These are phyloP conservation scores for Clarireedia homoeocarpa DNA, from an alignment of 2,329 filamentous ascomycete genomes.

Conservation along the genomic window DNA sequence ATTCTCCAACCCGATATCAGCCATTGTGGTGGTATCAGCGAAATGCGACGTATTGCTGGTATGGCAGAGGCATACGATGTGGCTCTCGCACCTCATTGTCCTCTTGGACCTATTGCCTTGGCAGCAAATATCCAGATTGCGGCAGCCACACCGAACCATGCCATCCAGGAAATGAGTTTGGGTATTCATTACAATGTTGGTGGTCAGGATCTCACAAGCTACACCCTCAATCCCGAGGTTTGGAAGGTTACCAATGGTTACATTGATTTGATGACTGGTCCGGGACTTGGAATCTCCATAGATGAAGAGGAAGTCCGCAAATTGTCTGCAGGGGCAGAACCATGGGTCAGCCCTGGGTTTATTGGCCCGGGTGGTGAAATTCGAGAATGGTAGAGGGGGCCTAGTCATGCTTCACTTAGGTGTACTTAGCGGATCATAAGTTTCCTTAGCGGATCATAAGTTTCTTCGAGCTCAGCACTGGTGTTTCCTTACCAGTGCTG, in stretches of 20 bases:
- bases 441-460: too few species aligned
- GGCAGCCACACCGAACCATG: slow-evolving; percentile 53
- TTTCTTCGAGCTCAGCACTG: neutral
- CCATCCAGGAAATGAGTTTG: slow-evolving; percentile 70
- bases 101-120: slow-evolving; percentile 63
- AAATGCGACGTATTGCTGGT: slow-evolving; percentile 58
- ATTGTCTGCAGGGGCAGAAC: slow-evolving; percentile 47
- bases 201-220: slow-evolving; percentile 57
- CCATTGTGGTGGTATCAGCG: slow-evolving; percentile 66
- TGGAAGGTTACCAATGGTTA: slow-evolving; percentile 62
- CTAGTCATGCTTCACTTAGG: neutral
- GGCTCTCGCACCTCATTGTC: slow-evolving; percentile 65
- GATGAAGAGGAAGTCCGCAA: slow-evolving; percentile 61
- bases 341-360: slow-evolving; percentile 62
- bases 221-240: slow-evolving; percentile 55
- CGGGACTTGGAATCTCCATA: slow-evolving; percentile 61
- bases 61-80: slow-evolving; percentile 71
- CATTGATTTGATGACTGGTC: slow-evolving; percentile 49
- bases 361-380: slow-evolving; percentile 59
- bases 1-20: slow-evolving; percentile 67
- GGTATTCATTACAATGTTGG: slow-evolving; percentile 74
- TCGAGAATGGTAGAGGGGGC: slow-evolving; percentile 52
- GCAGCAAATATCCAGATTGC: slow-evolving; percentile 65
- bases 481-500: too few species aligned
- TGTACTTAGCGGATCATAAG: neutral